Conservation (phyloP, 371 early-diverging fungal genomes). For the Cokeromyces recurvatus region DNA sequence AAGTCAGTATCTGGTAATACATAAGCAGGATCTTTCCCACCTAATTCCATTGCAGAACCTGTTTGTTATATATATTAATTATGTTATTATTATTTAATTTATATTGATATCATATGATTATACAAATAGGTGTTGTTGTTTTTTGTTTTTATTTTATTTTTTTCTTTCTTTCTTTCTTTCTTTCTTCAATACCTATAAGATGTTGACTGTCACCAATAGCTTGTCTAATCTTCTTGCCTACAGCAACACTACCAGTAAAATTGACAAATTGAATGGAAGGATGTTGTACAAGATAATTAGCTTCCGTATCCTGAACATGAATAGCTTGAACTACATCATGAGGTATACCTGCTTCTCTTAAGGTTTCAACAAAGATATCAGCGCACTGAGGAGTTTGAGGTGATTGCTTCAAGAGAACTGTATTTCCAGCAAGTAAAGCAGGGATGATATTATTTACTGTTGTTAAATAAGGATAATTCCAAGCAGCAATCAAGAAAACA, state of each 20-base stretch:
- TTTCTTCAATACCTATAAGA: slow-evolving; percentile 52
- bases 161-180: too few relatives aligned
- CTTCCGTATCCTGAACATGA: slow-evolving; percentile 56
- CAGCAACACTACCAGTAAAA: slow-evolving; percentile 81
- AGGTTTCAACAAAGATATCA: slow-evolving; percentile 63
- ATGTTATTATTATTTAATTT: too few relatives aligned
- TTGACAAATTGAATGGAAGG: slow-evolving; percentile 65
- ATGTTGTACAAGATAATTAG: slow-evolving; percentile 51
- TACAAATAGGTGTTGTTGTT: too few relatives aligned
- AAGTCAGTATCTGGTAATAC: slow-evolving; percentile 75
- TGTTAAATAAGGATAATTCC: slow-evolving; percentile 68
- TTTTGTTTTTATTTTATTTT: too few relatives aligned
- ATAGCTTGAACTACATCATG: slow-evolving; percentile 61
- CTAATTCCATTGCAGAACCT: slow-evolving; percentile 78
- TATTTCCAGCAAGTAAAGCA: slow-evolving; percentile 75
- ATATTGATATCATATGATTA: too few relatives aligned
- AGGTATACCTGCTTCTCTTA: slow-evolving; percentile 70
- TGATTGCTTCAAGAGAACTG: slow-evolving; percentile 78
- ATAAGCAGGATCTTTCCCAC: slow-evolving; percentile 87
- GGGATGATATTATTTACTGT: slow-evolving; percentile 75
- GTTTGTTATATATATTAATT: too few relatives aligned
- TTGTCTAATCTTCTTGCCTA: slow-evolving; percentile 65
- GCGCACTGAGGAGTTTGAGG: slow-evolving; percentile 80
- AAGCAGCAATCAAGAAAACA: slow-evolving; percentile 61
- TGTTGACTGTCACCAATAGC: slow-evolving; percentile 54